A percentile compares a stretch with the other conserved stretches of the same genome.
phyloP scores from a whole-genome alignment of 1,284 basidiomycete genomes.

The Veloporphyrellus conicus region DNA sequence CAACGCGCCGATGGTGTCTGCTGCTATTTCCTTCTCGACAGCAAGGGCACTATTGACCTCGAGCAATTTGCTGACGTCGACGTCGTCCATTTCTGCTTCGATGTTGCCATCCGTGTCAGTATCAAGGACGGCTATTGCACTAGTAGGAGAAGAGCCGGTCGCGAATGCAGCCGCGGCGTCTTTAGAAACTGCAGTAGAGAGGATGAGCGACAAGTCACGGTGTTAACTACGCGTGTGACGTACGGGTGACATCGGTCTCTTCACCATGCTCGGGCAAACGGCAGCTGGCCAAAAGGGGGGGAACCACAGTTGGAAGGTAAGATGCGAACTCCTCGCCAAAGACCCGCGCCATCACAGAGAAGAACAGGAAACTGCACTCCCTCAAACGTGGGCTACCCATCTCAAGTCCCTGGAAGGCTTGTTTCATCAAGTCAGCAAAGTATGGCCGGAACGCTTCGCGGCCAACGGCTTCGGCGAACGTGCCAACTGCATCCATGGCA shows the following conservation, averaged over 20 bases:
- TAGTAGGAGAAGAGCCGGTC: slow-evolving; percentile 68
- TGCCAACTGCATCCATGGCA: slow-evolving; percentile 97
- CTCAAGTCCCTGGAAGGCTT: slow-evolving; percentile 87
- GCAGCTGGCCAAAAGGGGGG: slow-evolving; percentile 81
- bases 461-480: slow-evolving; percentile 96
- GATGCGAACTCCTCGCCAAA: slow-evolving; percentile 92
- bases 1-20: slow-evolving; percentile 91
- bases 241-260: slow-evolving; percentile 44
- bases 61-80: slow-evolving; percentile 80
- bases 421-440: slow-evolving; percentile 94
- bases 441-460: slow-evolving; percentile 92
- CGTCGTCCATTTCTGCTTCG: slow-evolving; percentile 77
- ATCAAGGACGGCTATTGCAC: slow-evolving; percentile 59
- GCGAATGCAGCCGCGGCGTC: slow-evolving; percentile 58
- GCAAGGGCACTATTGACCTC: slow-evolving; percentile 96
- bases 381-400: slow-evolving; percentile 85
- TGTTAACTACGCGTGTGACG: slow-evolving; percentile 17
- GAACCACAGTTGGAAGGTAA: slow-evolving; percentile 85
- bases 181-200: slow-evolving; percentile 39
- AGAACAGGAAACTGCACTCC: slow-evolving; percentile 98
- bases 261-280: slow-evolving; percentile 82
- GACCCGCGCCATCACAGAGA: slow-evolving; percentile 95
- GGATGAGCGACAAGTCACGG: not conserved
- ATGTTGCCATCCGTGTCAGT: slow-evolving; percentile 53
- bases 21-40: slow-evolving; percentile 99